Percentiles rank a stretch among this genome's conserved stretches.
phyloP scores from a whole-genome alignment of 169 alveolate species.

The Blepharisma undulans region DNA sequence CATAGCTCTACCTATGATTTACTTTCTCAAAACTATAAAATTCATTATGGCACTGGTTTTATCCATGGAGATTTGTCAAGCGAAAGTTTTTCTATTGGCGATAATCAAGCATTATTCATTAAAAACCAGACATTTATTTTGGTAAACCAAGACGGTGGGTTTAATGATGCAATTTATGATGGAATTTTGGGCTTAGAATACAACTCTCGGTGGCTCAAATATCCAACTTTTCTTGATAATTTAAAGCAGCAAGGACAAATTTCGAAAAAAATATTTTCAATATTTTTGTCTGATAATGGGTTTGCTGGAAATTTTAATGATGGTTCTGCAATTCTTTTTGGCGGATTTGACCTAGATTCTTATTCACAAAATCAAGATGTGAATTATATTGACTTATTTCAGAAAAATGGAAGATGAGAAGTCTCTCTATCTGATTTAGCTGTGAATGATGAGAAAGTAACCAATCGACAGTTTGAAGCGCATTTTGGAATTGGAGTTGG shows the following conservation, averaged over 20 bases:
- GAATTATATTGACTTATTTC: not conserved
- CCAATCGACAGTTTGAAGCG: not conserved
- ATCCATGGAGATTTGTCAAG: not conserved
- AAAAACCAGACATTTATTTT: conserved; percentile 32
- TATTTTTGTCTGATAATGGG: conserved; percentile 8
- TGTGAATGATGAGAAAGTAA: not conserved
- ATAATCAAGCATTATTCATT: not conserved
- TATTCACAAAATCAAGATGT: not conserved
- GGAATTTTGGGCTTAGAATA: conserved; percentile 4
- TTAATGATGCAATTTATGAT: not conserved
- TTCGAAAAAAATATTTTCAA: not conserved
- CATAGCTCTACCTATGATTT: not conserved
- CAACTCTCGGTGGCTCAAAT: not conserved
- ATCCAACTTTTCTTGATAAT: not conserved
- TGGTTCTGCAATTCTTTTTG: conserved; percentile 9
- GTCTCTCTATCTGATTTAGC: not conserved
- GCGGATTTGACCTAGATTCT: not conserved
- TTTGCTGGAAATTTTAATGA: not conserved
- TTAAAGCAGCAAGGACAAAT: not conserved
- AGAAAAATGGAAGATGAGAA: not conserved
- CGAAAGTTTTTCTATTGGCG: conserved; percentile 7
- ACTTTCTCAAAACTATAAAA: not conserved
- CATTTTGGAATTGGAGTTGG: conserved; percentile 26
- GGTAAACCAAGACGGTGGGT: not conserved
- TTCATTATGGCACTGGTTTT: conserved; percentile 29